Conservation (phyloP, 768 basidiomycete genomes). For the Hydnomerulius pinastri region DNA sequence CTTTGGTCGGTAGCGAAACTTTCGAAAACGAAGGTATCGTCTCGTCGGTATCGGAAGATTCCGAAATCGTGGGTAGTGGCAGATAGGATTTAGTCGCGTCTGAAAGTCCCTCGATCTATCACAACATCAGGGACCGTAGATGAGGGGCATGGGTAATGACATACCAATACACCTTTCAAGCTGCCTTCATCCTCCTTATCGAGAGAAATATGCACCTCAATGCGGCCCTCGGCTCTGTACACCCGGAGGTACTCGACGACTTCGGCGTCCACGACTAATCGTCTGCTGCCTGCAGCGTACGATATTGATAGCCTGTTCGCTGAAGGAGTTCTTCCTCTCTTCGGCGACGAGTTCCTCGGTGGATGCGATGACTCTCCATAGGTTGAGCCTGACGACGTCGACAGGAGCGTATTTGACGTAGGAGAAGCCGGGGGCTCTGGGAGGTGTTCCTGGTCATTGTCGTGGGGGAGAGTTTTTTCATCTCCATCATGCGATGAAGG, state of each 20-base stretch:
- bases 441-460: conserved; percentile 44
- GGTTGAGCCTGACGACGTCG: conserved; percentile 36
- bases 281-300: conserved; percentile 84
- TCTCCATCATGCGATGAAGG: conserved; percentile 21
- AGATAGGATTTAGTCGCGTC: conserved; percentile 72
- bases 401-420: conserved; percentile 48
- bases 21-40: conserved; percentile 77
- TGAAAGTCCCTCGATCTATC: conserved; percentile 75
- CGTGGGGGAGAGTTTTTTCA: conserved; percentile 15
- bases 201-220: conserved; percentile 76
- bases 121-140: conserved; percentile 9
- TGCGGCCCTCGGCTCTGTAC: conserved; percentile 78
- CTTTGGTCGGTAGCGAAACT: conserved; percentile 48
- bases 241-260: conserved; percentile 82
- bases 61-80: conserved; percentile 50
- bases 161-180: conserved; percentile 76
- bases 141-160: conserved; percentile 26
- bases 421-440: conserved; percentile 64
- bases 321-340: conserved; percentile 55
- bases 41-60: conserved; percentile 47
- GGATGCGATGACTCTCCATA: conserved; percentile 47
- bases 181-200: conserved; percentile 54
- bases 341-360: conserved; percentile 26
- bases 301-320: conserved; percentile 92
- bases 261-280: conserved; percentile 88